Base-by-base conservation (phyloP, 1,284 basidiomycete genomes). In the Sphagnurus paluster region DNA sequence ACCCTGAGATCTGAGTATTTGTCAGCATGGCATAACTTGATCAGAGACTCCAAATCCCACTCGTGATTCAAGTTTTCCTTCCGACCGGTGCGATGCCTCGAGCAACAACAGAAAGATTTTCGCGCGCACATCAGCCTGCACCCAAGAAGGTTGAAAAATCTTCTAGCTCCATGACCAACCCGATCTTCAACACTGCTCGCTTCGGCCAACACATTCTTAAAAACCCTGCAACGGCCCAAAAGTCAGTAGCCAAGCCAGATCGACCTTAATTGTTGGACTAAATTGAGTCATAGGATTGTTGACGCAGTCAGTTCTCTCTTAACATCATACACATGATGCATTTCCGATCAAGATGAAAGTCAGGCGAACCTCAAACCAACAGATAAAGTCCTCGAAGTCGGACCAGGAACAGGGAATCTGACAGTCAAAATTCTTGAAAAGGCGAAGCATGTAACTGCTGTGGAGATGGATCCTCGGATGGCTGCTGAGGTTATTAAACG, bases 391-490 rank as follows among this genome's bases (percentile, higher is more conserved):
- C 83, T 99, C 40, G 96, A 99, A 72, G 94, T 99, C 43, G 97
- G 96, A 63, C 97, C 97, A 9, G 97, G 97, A 71, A 99, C 97
- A 2, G 97, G 97, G 55, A 99, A 99, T 65, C 67, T 99, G 62
- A 99, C 97, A 0, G 87, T 98, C 13, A 78, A 90, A 59, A 99
- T 99, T 54, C 72, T 99, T 29, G 93, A 98, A 60, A 90, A 94
- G 68, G 90, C 90, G 52, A 95, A 96, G 63, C 87, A 90, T 72
- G 86, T 92, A 23, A 91, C 90, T 0, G 96, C 94, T 1, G 85
- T 98, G 23, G 97, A 99, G 67, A 97, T 98, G 93, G 97, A 99
- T 65, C 97, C 97, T 55, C 84, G 97, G 29, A 98, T 99, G 96
- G 96, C 95, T 14, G 94, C 94, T 37, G 96, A 99, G 66, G 80